Evolutionary conservation across 2,329 filamentous ascomycete species (phyloP).

Genomic region (Fusarium sp.): DNA sequence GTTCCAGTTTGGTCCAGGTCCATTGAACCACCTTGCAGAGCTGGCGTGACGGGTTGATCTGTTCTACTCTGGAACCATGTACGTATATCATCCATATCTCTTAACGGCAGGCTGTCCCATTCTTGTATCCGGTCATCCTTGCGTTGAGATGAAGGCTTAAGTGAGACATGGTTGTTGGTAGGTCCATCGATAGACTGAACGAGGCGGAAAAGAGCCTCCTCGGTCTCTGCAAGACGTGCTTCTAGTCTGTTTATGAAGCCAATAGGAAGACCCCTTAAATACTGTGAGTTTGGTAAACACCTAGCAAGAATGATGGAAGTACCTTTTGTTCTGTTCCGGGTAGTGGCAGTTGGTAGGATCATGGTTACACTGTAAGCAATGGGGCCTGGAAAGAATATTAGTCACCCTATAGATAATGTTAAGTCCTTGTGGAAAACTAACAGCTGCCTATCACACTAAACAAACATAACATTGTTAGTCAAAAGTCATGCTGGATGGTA

Average conservation of each 20-base stretch:
- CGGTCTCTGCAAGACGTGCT: slow-evolving; percentile 53
- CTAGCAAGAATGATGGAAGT: background rate
- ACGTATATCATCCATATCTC: slow-evolving; percentile 32
- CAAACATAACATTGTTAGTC: background rate
- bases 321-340: slow-evolving; percentile 54
- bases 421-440: background rate
- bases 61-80: slow-evolving; percentile 41
- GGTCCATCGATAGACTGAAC: slow-evolving; percentile 33
- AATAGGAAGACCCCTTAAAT: slow-evolving; percentile 52
- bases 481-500: background rate
- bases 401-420: fast-evolving
- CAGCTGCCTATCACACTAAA: slow-evolving; percentile 44
- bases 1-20: background rate
- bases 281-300: background rate
- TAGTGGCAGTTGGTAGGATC: slow-evolving; percentile 52
- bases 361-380: slow-evolving; percentile 50
- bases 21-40: background rate
- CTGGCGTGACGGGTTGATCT: background rate
- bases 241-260: slow-evolving; percentile 58
- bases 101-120: slow-evolving; percentile 48
- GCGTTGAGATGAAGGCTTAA: slow-evolving; percentile 31
- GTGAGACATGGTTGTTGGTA: background rate
- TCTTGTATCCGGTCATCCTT: slow-evolving; percentile 50
- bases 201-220: slow-evolving; percentile 48
- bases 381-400: slow-evolving; percentile 35